phyloP scores from a whole-genome alignment of 192 early-diverging fungal genomes.

The Gaertneriomyces semiglobifer region DNA sequence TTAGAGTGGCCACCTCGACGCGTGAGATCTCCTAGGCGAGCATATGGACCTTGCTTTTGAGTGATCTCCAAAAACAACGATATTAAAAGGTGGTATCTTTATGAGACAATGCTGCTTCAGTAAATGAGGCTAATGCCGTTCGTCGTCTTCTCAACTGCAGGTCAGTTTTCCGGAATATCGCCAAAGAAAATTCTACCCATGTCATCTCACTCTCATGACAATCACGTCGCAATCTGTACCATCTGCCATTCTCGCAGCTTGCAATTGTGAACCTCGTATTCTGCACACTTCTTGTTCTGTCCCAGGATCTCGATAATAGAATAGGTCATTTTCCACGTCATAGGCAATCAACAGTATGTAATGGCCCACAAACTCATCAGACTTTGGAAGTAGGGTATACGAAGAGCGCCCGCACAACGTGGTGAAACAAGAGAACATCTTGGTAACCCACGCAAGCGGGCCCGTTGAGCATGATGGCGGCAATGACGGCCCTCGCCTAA shows the following conservation, averaged over 20 bases:
- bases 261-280: conserved; percentile 58
- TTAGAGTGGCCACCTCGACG: too few species aligned
- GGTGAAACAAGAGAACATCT: neutral
- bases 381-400: conserved; percentile 30
- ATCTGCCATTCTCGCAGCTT: conserved; percentile 53
- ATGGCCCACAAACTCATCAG: conserved; percentile 69
- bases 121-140: too few species aligned
- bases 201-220: conserved; percentile 40
- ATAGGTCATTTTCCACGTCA: conserved; percentile 70
- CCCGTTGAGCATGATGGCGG: too few species aligned
- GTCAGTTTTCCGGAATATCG: too few species aligned
- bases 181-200: neutral
- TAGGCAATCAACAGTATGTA: conserved; percentile 86
- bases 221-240: conserved; percentile 82
- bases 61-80: too few species aligned
- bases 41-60: too few species aligned
- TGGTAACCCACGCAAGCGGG: too few species aligned
- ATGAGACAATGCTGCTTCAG: too few species aligned
- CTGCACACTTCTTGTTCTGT: conserved; percentile 67
- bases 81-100: too few species aligned
- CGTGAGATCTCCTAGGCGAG: too few species aligned
- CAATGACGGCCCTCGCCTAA: neutral
- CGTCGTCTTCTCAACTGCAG: too few species aligned
- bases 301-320: conserved; percentile 84
- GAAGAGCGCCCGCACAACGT: neutral